Percentiles rank a stretch among this genome's conserved stretches.
These are phyloP conservation scores for Mucor saturninus DNA, from an alignment of 371 early-diverging fungal species.

Conservation along the genomic window DNA sequence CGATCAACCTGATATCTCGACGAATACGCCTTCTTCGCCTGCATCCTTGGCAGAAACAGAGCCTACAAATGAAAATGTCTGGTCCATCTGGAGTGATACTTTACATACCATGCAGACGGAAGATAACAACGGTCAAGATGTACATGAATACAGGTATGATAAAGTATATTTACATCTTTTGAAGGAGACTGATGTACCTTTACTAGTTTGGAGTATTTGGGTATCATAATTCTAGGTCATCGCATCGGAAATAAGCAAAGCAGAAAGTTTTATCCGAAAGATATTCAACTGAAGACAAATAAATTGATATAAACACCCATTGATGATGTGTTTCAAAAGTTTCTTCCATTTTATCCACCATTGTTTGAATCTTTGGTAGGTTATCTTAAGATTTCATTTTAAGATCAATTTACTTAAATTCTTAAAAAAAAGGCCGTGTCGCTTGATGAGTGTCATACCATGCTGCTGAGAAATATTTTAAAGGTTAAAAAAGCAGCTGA, in stretches of 20 bases:
- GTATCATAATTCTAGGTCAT: slow-evolving; percentile 16
- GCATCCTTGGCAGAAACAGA: slow-evolving; percentile 7
- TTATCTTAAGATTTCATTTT: too few relatives aligned
- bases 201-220: slow-evolving; percentile 13
- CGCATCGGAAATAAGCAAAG: slow-evolving; percentile 14
- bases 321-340: slow-evolving; percentile 11
- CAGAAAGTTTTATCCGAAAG: slow-evolving; percentile 14
- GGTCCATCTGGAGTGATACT: slow-evolving; percentile 12
- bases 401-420: too few relatives aligned
- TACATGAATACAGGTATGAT: slow-evolving; percentile 11
- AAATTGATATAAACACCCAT: slow-evolving; percentile 8
- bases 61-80: slow-evolving; percentile 3
- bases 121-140: slow-evolving; percentile 1
- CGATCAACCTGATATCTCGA: slow-evolving; percentile 9
- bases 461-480: too few relatives aligned
- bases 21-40: neutral
- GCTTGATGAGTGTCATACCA: too few relatives aligned
- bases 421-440: neutral
- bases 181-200: slow-evolving; percentile 15
- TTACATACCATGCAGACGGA: slow-evolving; percentile 8
- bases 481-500: too few relatives aligned
- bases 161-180: slow-evolving; percentile 10
- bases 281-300: slow-evolving; percentile 4
- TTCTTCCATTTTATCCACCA: slow-evolving; percentile 6
- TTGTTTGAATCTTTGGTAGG: neutral